Conservation (phyloP, 2,329 filamentous ascomycete genomes). For the Talaromyces sp. region DNA sequence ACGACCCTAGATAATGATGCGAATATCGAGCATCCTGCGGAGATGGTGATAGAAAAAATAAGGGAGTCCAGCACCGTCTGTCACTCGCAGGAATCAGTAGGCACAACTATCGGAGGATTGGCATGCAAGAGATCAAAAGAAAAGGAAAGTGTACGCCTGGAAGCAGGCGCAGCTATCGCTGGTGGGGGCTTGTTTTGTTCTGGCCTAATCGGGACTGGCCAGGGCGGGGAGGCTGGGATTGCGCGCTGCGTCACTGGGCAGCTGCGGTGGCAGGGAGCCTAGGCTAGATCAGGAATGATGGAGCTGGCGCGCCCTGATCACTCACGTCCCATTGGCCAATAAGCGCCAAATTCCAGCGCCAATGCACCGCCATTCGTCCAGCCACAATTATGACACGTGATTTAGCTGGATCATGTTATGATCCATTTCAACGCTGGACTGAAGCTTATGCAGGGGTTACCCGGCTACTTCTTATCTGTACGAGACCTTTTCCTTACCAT, state of each 20-base stretch:
- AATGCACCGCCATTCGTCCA: constrained; percentile 16
- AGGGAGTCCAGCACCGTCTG: neutral
- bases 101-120: neutral
- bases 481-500: no score
- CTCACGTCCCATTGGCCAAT: constrained; percentile 1
- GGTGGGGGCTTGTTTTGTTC: constrained; percentile 20
- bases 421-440: neutral
- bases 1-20: neutral
- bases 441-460: neutral
- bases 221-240: constrained; percentile 20
- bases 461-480: neutral
- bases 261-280: constrained; percentile 4
- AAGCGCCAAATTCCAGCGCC: neutral
- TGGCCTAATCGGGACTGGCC: constrained; percentile 19
- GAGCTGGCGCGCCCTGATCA: neutral
- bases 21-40: constrained; percentile 10
- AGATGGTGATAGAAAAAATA: neutral
- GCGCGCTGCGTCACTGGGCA: constrained; percentile 11
- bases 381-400: constrained; percentile 15
- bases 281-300: neutral
- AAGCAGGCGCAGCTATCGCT: constrained; percentile 5
- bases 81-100: neutral
- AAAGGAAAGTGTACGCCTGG: constrained; percentile 1
- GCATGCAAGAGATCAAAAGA: neutral
- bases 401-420: neutral